Evolutionary conservation across 305 asterid species (phyloP), one percentile per base, ranked within the genome.

Genomic region (Fraxinus nigra): DNA sequence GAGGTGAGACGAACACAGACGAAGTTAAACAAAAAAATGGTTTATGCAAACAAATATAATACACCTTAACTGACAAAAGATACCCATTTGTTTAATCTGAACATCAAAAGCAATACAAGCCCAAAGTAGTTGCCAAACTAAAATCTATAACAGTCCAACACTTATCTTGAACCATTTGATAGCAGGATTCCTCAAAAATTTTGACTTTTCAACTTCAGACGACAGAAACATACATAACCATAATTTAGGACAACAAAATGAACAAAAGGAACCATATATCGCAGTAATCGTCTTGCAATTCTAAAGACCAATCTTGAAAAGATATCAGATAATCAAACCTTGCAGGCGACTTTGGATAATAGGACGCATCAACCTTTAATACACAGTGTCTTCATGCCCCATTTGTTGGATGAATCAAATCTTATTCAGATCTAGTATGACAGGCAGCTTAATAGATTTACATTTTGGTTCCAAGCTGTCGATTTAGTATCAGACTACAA

Each of bases 281-380:
- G 81, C 51, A 34, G 81, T 76, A 83, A 79, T 75, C 82, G 38
- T 38, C 81, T 78, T 26, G 83, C 78, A 56, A 18, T 75, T 32
- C 56, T 69, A 46, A 75, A 28, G 82, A 79, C 84, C 90, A 89
- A 86, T 80, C 89, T 78, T 83, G 78, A 87, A 86, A 89, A 67
- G 80, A 87, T 83, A 86, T 82, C 76, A 85, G 82, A 86, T 81
- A 73, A 85, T 86, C 89, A 77, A 85, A 82, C 86, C 82, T 78
- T 54, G 81, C 86, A 77, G 83, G 79, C 75, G 81, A 86, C 85
- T 83, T 86, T 78, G 90, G 80, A 85, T 81, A 80, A 79, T 86
- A 89, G 20, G 84, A 83, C 75, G 82, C 78, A 85, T 85, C 90
- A 85, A 81, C 82, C 86, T 83, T 81, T 86, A 73, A 82, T 80